A percentile compares a stretch with the other conserved stretches of the same genome.
phyloP scores from a whole-genome alignment of 2,329 filamentous ascomycete species.

The Diaporthe sp. region DNA sequence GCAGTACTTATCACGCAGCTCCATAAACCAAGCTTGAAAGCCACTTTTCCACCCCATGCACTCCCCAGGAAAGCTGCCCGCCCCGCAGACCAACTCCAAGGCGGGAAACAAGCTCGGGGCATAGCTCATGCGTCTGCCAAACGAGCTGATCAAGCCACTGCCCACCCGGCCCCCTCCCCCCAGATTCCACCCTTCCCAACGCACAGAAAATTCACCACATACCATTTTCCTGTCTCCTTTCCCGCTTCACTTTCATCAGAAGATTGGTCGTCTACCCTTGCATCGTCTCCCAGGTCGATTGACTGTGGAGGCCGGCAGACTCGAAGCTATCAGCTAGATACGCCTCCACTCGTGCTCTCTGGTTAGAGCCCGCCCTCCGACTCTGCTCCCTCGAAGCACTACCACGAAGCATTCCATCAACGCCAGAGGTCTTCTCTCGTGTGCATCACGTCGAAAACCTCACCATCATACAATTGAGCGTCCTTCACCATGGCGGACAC shows the following conservation, averaged over 20 bases:
- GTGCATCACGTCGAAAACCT: background rate
- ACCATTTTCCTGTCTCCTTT: background rate
- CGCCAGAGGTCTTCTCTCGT: background rate
- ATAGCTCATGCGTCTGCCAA: constrained; percentile 28
- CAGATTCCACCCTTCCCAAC: background rate
- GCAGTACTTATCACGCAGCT: constrained; percentile 28
- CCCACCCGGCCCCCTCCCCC: background rate
- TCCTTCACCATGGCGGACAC: constrained; percentile 51
- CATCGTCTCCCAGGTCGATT: constrained; percentile 10
- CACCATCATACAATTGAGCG: background rate
- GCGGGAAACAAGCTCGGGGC: constrained; percentile 33
- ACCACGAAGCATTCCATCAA: background rate
- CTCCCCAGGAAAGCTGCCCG: constrained; percentile 30
- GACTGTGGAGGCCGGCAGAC: constrained; percentile 14
- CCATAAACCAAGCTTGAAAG: background rate
- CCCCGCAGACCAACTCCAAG: constrained; percentile 25
- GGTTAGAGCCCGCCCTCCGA: background rate
- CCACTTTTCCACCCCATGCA: constrained; percentile 21
- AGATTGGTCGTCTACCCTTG: background rate
- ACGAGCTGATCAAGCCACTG: constrained; percentile 30
- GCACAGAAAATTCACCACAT: background rate
- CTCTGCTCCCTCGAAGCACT: background rate
- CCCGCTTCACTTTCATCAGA: background rate
- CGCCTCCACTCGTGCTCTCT: background rate
- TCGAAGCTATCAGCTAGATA: background rate